Evolutionary conservation across 176 grass and related monocot genomes (phyloP).

Genomic region (Metroxylon sagu): DNA sequence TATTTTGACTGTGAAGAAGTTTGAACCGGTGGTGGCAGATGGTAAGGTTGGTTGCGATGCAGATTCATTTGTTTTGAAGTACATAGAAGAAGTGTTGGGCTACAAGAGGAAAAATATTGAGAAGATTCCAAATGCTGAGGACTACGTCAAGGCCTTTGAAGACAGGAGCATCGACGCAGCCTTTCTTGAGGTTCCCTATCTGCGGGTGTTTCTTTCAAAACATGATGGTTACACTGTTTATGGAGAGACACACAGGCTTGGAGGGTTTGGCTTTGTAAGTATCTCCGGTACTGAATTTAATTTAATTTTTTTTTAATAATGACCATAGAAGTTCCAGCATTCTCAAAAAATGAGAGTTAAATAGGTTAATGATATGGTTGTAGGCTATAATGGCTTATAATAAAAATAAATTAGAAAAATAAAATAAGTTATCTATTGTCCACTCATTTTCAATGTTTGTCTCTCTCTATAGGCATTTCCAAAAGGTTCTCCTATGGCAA

Average conservation of each 20-base stretch:
- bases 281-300: no score
- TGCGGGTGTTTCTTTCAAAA: slow-evolving; percentile 24
- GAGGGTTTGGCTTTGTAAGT: slow-evolving; percentile 38
- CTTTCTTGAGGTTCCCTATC: slow-evolving; percentile 23
- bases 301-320: no score
- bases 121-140: neutral
- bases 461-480: neutral
- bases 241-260: slow-evolving; percentile 17
- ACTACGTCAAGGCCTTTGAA: neutral
- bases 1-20: slow-evolving; percentile 13
- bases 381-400: no score
- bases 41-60: slow-evolving; percentile 20
- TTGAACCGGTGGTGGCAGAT: neutral
- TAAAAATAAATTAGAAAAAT: no score
- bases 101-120: neutral
- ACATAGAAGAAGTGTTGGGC: slow-evolving; percentile 5
- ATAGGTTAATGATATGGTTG: no score
- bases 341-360: no score
- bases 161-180: slow-evolving; percentile 20
- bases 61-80: slow-evolving; percentile 19
- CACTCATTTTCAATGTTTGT: no score
- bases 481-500: neutral
- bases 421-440: no score
- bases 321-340: no score
- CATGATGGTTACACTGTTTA: slow-evolving; percentile 8